Base-by-base conservation (phyloP, 140 eudicot genomes). In the Senecio squalidus region DNA sequence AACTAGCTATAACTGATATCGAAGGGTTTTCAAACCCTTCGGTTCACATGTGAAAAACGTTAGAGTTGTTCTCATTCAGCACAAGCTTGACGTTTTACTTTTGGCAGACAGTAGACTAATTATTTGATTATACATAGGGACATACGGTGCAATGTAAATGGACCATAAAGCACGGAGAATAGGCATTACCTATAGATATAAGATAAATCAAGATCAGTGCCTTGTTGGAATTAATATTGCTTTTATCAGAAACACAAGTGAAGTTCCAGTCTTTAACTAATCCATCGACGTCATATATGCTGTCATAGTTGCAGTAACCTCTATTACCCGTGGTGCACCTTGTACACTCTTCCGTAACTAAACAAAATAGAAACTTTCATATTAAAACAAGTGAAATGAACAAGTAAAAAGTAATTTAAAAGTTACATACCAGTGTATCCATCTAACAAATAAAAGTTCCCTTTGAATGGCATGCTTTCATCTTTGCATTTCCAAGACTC, bases 351-450 rank as follows among this genome's bases (percentile, higher is more conserved):
- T 57, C 63, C 22, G 31, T 9, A 18, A 17, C 29, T 18, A 26
- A n/a, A n/a, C n/a, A n/a, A n/a, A n/a, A n/a, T n/a, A n/a, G n/a
- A n/a, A n/a, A n/a, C n/a, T n/a, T n/a, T n/a, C n/a, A n/a, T 4
- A 9, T 36, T 2, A 18, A 0, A 23, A 34, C 21, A 34, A 4
- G 26, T 17, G 34, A 34, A 14, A 0, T 8, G 21, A 57, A 57
- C 40, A 22, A 21, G 5, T 6, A 36, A 10, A 55, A 20, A 33
- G 2, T 34, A 38, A 11, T 4, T 57, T 9, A 18, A 17, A 45
- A 46, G 10, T 51, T 63, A 38, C 64, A 41, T 66, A 73, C 78
- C 68, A 48, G 8, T n/a, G 51, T 73, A 73, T 39, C 73, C 73
- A 31, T 50, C 26, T 3, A n/a, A 43, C 14, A 73, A 9, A 45